Evolutionary conservation across 768 basidiomycete species (phyloP), one percentile per base, ranked within the genome.

Genomic region (Hirschioporus abietinus): DNA sequence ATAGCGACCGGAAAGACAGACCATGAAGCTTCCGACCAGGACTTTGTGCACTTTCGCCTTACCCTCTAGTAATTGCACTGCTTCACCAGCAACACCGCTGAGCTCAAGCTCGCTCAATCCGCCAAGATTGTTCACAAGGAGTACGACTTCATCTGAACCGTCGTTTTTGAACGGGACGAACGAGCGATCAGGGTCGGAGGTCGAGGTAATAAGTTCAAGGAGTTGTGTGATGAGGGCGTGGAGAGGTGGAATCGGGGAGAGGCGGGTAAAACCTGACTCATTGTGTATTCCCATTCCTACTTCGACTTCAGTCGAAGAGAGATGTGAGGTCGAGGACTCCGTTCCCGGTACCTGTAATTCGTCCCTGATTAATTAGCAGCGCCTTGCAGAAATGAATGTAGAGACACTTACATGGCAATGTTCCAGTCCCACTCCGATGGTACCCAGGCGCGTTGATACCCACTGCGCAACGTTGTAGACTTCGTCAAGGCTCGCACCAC

Each of bases 221-320:
- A 96, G 81, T 69, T 85, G 80, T n/a, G 83, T 81, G 60, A 95
- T 80, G 65, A 96, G 86, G 68, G 89, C 80, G 18, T 84, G 81
- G 61, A 92, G 83, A 10, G 88, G 82, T 0, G 94, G 93, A 1
- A 89, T 80, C 4, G 90, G 91, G 0, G 88, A 88, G 36, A 90
- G 70, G 30, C 87, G 87, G 58, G 80, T 78, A 68, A 87, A 83
- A 8, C 91, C 95, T 61, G 88, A 86, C 77, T 96, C 95, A 72
- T 96, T 96, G 78, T 96, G 95, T 66, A 96, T 91, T 15, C 95
- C 92, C 81, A 93, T 86, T 20, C 95, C 95, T 67, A 96, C 89
- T 77, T 96, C 95, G 64, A 95, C 86, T 74, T 94, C 91, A 24
- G 83, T 78, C 15, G 76, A 72, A 3, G 79, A 80, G 25, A 95